These are phyloP conservation scores for Cystoderma amianthinum DNA, from an alignment of 768 basidiomycete species.

Conservation along the genomic window DNA sequence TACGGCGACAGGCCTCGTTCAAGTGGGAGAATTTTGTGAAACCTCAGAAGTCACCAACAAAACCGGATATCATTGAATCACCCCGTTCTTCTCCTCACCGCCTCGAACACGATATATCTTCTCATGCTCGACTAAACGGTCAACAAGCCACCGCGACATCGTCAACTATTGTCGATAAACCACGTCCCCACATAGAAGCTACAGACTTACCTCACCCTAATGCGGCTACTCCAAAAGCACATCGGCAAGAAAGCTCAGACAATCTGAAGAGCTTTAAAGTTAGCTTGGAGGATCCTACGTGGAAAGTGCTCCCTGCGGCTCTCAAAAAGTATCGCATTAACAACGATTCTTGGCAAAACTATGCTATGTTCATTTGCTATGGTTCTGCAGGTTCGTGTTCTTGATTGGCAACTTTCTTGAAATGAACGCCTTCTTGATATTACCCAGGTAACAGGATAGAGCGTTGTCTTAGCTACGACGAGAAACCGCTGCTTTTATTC, in stretches of 20 bases:
- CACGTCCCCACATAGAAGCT: conserved; percentile 21
- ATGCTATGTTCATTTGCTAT: conserved; percentile 99
- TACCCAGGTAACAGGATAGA: conserved; percentile 71
- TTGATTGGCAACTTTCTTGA: not conserved
- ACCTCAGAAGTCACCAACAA: conserved; percentile 76
- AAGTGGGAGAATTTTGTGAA: conserved; percentile 85
- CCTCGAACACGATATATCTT: conserved; percentile 60
- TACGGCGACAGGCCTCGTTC: conserved; percentile 75
- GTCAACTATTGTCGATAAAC: conserved; percentile 21
- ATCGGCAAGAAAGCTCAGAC: conserved; percentile 59
- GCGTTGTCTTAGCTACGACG: conserved; percentile 94
- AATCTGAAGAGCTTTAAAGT: conserved; percentile 96
- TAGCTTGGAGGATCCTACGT: conserved; percentile 95
- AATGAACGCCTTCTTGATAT: not conserved
- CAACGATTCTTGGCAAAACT: conserved; percentile 97
- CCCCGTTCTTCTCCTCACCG: conserved; percentile 78
- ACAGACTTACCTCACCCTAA: conserved; percentile 15
- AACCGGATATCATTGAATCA: conserved; percentile 59
- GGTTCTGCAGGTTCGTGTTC: conserved; percentile 70
- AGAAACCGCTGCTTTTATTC: conserved; percentile 94
- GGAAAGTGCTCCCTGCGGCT: conserved; percentile 97
- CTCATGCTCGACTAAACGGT: conserved; percentile 27
- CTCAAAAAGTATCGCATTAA: conserved; percentile 99
- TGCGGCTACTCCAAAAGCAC: conserved; percentile 32
- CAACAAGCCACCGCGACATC: conserved; percentile 14